Conservation (phyloP, 257 asterid species). For the Avicennia marina region DNA sequence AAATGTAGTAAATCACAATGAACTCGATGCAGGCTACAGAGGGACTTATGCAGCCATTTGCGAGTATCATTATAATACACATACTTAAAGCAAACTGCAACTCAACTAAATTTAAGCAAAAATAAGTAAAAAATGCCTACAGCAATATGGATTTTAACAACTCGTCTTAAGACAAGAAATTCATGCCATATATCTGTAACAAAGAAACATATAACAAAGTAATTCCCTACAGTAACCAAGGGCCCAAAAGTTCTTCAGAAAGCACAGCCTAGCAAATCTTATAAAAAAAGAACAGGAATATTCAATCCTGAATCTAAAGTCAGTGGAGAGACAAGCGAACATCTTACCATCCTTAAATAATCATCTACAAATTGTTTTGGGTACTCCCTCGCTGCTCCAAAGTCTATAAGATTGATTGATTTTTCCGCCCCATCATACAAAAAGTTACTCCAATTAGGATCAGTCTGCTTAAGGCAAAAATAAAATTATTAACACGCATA, state of each 20-base stretch:
- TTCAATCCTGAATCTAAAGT: conserved; percentile 1
- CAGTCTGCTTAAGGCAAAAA: conserved; percentile 59
- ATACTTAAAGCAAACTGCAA: not conserved
- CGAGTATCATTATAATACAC: not conserved
- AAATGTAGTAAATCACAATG: not conserved
- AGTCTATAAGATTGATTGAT: conserved; percentile 83
- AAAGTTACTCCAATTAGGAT: conserved; percentile 99
- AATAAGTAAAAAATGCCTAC: too few relatives aligned
- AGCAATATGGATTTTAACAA: not conserved
- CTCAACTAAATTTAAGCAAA: not conserved
- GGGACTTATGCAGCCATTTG: not conserved
- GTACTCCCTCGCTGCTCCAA: conserved; percentile 91
- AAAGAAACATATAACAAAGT: not conserved
- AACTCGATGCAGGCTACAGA: too few relatives aligned
- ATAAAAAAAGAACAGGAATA: too few relatives aligned
- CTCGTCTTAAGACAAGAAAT: not conserved
- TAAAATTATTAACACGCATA: too few relatives aligned
- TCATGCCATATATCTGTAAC: not conserved
- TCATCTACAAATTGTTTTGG: conserved; percentile 82
- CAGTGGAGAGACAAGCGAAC: conserved; percentile 7
- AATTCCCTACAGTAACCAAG: not conserved
- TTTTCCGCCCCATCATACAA: conserved; percentile 55
- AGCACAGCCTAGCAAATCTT: too few relatives aligned
- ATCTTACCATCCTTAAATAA: conserved; percentile 78
- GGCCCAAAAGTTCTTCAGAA: too few relatives aligned